Conservation (phyloP, 169 alveolate genomes). For the Cryptosporidium muris region DNA sequence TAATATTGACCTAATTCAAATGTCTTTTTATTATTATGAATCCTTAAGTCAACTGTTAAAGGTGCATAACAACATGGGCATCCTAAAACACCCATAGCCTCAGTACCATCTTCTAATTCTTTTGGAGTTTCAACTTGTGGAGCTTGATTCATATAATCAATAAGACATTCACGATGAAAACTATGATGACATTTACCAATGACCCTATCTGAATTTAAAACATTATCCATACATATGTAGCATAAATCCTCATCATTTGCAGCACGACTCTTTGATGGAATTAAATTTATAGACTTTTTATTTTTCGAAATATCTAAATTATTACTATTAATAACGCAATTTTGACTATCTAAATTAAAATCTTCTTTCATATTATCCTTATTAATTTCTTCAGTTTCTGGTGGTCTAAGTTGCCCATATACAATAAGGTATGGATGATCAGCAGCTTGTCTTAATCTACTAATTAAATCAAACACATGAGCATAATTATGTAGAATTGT, state of each 20-base stretch:
- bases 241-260: constrained; percentile 40
- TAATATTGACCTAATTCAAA: constrained; percentile 6
- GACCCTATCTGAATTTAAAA: constrained; percentile 73
- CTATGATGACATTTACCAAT: constrained; percentile 82
- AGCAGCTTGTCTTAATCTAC: constrained; percentile 90
- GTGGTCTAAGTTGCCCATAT: constrained; percentile 78
- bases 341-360: not conserved
- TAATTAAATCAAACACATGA: constrained; percentile 87
- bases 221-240: constrained; percentile 71
- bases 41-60: constrained; percentile 73
- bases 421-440: constrained; percentile 89
- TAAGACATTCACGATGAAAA: constrained; percentile 84
- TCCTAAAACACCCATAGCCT: constrained; percentile 73
- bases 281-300: not conserved
- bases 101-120: not conserved
- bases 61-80: constrained; percentile 83
- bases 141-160: constrained; percentile 81
- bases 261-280: constrained; percentile 70
- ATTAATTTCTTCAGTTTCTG: constrained; percentile 9
- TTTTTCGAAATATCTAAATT: not conserved
- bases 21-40: constrained; percentile 5
- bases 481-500: constrained; percentile 89
- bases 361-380: not conserved
- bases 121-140: constrained; percentile 70
- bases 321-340: too few relatives aligned